A percentile compares a stretch with the other conserved stretches of the same genome.
Evolutionary conservation across 129 eudicot species (phyloP).

Genomic region (Oenanthe sinensis): DNA sequence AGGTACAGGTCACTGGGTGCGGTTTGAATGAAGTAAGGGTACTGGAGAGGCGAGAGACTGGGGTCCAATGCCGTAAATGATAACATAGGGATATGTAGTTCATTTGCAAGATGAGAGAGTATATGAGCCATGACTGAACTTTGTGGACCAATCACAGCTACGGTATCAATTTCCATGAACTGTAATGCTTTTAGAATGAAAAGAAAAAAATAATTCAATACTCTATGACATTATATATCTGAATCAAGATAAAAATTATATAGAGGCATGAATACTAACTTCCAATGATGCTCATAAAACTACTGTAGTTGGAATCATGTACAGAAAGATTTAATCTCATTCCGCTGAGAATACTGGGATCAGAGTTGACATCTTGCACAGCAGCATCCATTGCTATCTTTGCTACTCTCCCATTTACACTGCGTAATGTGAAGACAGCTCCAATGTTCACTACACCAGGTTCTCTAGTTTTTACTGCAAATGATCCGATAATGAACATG

Average conservation of each 20-base stretch:
- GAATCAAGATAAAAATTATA: neutral
- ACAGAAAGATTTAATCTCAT: constrained; percentile 38
- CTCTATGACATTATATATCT: neutral
- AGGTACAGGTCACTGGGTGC: constrained; percentile 76
- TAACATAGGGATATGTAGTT: constrained; percentile 75
- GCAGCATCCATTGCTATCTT: constrained; percentile 80
- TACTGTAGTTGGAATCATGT: constrained; percentile 72
- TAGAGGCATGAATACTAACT: constrained; percentile 33
- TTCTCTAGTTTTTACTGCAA: constrained; percentile 14
- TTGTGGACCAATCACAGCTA: constrained; percentile 82
- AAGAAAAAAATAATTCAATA: neutral
- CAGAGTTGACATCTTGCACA: constrained; percentile 71
- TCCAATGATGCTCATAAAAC: constrained; percentile 70
- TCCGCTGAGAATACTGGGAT: constrained; percentile 53
- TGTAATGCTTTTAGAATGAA: constrained; percentile 41
- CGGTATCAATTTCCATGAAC: constrained; percentile 65
- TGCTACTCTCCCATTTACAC: constrained; percentile 50
- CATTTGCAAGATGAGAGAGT: constrained; percentile 76
- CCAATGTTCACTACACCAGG: constrained; percentile 53
- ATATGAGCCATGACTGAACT: constrained; percentile 71
- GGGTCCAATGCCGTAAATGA: constrained; percentile 96
- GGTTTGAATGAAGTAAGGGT: constrained; percentile 76
- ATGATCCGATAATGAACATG: constrained; percentile 18
- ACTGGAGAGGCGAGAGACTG: constrained; percentile 71
- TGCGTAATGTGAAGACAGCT: constrained; percentile 44